A percentile compares a stretch with the other conserved stretches of the same genome.
Conservation (phyloP, 2,329 filamentous ascomycete genomes). For the Parasarocladium wereldwijsianum region DNA sequence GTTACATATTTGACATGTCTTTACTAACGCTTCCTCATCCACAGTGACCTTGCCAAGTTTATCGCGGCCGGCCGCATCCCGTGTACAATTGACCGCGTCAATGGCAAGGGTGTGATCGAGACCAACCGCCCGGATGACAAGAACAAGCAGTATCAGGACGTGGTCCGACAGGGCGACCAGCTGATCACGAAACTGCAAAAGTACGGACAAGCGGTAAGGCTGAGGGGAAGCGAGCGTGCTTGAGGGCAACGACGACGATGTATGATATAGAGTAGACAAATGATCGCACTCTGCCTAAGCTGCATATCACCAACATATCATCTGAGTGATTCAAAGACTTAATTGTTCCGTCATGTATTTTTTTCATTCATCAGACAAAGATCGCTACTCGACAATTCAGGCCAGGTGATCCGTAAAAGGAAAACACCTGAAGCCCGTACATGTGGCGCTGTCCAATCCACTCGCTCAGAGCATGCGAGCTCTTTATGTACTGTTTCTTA, state of each 20-base stretch:
- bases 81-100: slow-evolving; percentile 94
- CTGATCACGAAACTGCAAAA: slow-evolving; percentile 98
- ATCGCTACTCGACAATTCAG: no score
- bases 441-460: no score
- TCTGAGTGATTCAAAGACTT: no score
- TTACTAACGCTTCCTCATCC: neutral
- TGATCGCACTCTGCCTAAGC: no score
- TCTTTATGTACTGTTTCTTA: no score
- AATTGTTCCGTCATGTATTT: no score
- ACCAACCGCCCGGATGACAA: slow-evolving; percentile 97
- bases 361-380: no score
- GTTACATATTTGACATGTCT: neutral
- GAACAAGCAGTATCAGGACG: slow-evolving; percentile 98
- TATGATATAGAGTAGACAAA: slow-evolving; percentile 13
- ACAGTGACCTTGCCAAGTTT: slow-evolving; percentile 85
- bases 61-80: slow-evolving; percentile 89
- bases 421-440: no score
- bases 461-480: no score
- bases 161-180: slow-evolving; percentile 93
- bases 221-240: slow-evolving; percentile 87
- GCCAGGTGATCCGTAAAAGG: no score
- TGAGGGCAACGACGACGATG: slow-evolving; percentile 19
- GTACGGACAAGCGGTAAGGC: slow-evolving; percentile 89
- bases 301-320: no score
- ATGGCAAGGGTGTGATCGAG: slow-evolving; percentile 92